Base-by-base conservation (phyloP, 2,329 filamentous ascomycete species). In the Ophiostoma sp. region DNA sequence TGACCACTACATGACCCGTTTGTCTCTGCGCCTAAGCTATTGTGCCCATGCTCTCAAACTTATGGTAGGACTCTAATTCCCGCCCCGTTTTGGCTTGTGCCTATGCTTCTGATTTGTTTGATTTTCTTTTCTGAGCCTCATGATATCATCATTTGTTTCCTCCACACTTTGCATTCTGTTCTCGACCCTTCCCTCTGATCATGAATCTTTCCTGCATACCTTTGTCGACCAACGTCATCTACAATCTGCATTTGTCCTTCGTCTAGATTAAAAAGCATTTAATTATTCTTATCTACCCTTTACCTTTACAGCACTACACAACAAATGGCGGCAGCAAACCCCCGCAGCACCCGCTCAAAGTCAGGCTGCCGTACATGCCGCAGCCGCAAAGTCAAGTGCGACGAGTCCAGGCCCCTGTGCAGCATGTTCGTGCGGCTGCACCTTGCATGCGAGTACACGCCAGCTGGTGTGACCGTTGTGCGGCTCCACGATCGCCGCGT, bases 371-470 rank as follows among this genome's bases (percentile, higher is more conserved):
- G 31, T 17, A 70, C 66, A 31, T 70, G 69, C 54, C 69, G 69
- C 27, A 8, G 64, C 48, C 64, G 69, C 54, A 70, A 70, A 20
- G 68, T 70, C 64, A 70, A 70, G 66, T 70, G 69, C 31, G 69
- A 70, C 54, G 69, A 70, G 41, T 39, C 31, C 11, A 67, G 67
- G 27, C 69, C 69, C 17, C 31, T 57, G 15, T 70, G 69, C 66
- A 52, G 13, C 8, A 64, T 39, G 31, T 70, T 66, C 39, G 17
- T 33, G 13, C 57, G 65, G 7, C 54, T 70, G 8, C 66, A 68
- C 10, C 65, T 62, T 5, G 36, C 65, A 27, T 57, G 52, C 52
- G 52, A 57, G 52, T 57, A 57, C n/a, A 23, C 27, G 8, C 10
- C 52, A 13, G 52, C 27, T 13, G 52, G 10, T 23, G 52, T 3